A percentile compares a stretch with the other conserved stretches of the same genome.
Evolutionary conservation across 1,284 basidiomycete species (phyloP).

Genomic region (Kwoniella shivajii): DNA sequence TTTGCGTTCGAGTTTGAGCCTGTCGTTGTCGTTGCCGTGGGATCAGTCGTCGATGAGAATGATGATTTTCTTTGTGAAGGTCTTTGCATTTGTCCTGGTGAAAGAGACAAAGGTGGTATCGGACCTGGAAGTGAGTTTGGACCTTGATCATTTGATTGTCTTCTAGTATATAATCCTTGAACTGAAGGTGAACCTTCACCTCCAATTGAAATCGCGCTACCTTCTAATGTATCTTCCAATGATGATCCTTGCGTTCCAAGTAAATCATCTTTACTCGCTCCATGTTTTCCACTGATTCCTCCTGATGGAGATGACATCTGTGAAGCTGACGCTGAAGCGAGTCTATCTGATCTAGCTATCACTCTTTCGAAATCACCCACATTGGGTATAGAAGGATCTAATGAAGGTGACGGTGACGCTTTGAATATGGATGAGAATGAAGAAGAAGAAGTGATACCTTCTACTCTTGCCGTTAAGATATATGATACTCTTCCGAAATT

Average conservation of each 20-base stretch:
- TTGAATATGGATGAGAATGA: slow-evolving; percentile 18
- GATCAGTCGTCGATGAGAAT: too few species aligned
- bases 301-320: neutral
- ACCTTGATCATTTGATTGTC: slow-evolving; percentile 20
- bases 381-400: slow-evolving; percentile 26
- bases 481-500: slow-evolving; percentile 36
- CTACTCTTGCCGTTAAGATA: slow-evolving; percentile 38
- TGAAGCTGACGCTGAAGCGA: slow-evolving; percentile 18
- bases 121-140: neutral
- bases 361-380: slow-evolving; percentile 40
- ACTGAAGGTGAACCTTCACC: slow-evolving; percentile 26
- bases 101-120: slow-evolving; percentile 4
- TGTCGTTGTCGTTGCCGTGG: neutral
- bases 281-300: neutral
- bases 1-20: slow-evolving; percentile 18
- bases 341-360: slow-evolving; percentile 40
- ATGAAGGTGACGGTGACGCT: neutral
- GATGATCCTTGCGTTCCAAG: neutral
- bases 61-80: too few species aligned
- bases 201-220: slow-evolving; percentile 16
- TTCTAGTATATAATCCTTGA: slow-evolving; percentile 29
- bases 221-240: neutral
- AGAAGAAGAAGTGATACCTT: slow-evolving; percentile 16
- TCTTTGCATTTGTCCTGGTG: neutral
- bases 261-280: neutral